Percentiles rank a stretch among this genome's conserved stretches.
These are phyloP conservation scores for Lepidopterella palustris DNA, from an alignment of 495 filamentous ascomycete genomes.

Conservation along the genomic window DNA sequence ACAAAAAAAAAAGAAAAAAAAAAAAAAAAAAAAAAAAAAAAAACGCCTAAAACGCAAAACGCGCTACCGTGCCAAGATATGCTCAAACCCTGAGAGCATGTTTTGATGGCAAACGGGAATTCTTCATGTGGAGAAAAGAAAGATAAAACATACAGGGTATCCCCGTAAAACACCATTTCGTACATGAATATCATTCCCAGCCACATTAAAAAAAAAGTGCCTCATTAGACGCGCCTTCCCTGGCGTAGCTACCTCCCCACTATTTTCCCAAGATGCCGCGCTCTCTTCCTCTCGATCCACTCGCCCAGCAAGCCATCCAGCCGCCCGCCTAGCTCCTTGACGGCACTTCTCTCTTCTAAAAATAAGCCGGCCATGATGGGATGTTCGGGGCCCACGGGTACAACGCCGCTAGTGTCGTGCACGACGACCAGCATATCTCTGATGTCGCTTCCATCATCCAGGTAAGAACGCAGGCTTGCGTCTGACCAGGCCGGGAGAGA, in stretches of 20 bases:
- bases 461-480: conserved; percentile 72
- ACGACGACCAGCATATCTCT: conserved; percentile 86
- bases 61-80: too few relatives aligned
- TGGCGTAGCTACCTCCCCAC: not conserved
- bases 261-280: conserved; percentile 4
- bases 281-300: conserved; percentile 20
- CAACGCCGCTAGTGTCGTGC: conserved; percentile 77
- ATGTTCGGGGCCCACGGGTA: conserved; percentile 70
- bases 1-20: not conserved
- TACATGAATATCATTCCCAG: not conserved
- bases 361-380: conserved; percentile 75
- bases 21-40: not conserved
- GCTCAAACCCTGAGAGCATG: too few relatives aligned
- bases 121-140: too few relatives aligned
- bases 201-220: not conserved
- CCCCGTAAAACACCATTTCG: not conserved
- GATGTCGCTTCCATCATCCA: conserved; percentile 88
- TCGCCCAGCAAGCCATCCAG: conserved; percentile 16
- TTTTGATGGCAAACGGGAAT: too few relatives aligned
- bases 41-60: too few relatives aligned
- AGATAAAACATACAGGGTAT: not conserved
- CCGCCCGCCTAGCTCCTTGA: conserved; percentile 14
- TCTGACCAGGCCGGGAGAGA: conserved; percentile 68
- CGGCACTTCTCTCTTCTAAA: conserved; percentile 61
- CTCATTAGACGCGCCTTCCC: not conserved